Evolutionary conservation across 176 grass and related monocot genomes (phyloP).

Genomic region (Phoenix dactylifera): DNA sequence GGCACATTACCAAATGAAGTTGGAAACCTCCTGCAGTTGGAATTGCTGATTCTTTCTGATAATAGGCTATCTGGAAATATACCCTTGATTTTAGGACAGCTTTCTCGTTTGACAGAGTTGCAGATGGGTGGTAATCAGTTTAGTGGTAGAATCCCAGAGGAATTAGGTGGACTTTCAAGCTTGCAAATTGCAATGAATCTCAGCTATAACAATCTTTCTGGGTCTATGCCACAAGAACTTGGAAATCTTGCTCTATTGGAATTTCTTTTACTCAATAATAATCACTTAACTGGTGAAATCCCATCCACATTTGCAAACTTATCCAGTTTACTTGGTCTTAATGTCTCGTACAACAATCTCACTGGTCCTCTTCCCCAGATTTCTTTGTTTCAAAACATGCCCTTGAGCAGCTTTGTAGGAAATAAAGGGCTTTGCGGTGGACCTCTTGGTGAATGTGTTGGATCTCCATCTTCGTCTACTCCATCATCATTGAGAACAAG

Average conservation of each 20-base stretch:
- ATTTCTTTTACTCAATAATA: slow-evolving; percentile 81
- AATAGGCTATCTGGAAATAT: slow-evolving; percentile 65
- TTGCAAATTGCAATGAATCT: slow-evolving; percentile 97
- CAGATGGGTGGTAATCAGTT: slow-evolving; percentile 93
- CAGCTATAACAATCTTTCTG: slow-evolving; percentile 75
- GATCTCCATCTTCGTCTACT: slow-evolving; percentile 27
- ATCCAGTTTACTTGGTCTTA: slow-evolving; percentile 78
- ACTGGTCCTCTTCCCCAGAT: slow-evolving; percentile 57
- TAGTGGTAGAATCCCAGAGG: slow-evolving; percentile 70
- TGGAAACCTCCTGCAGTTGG: slow-evolving; percentile 70
- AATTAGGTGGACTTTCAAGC: slow-evolving; percentile 70
- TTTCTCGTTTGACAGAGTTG: slow-evolving; percentile 80
- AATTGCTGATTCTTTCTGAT: slow-evolving; percentile 74
- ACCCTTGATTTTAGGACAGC: slow-evolving; percentile 65
- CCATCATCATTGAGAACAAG: slow-evolving; percentile 20
- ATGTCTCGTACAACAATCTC: slow-evolving; percentile 89
- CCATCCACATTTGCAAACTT: slow-evolving; percentile 83
- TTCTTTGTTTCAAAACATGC: slow-evolving; percentile 78
- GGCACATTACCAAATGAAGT: slow-evolving; percentile 70
- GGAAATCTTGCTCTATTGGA: slow-evolving; percentile 75
- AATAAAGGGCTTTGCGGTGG: slow-evolving; percentile 91
- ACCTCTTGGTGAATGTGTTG: slow-evolving; percentile 63
- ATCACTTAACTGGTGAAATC: slow-evolving; percentile 78
- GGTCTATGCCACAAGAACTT: slow-evolving; percentile 76
- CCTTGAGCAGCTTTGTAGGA: slow-evolving; percentile 59